Conservation (phyloP, 2,329 filamentous ascomycete species). For the Arthrocladium fulminans region DNA sequence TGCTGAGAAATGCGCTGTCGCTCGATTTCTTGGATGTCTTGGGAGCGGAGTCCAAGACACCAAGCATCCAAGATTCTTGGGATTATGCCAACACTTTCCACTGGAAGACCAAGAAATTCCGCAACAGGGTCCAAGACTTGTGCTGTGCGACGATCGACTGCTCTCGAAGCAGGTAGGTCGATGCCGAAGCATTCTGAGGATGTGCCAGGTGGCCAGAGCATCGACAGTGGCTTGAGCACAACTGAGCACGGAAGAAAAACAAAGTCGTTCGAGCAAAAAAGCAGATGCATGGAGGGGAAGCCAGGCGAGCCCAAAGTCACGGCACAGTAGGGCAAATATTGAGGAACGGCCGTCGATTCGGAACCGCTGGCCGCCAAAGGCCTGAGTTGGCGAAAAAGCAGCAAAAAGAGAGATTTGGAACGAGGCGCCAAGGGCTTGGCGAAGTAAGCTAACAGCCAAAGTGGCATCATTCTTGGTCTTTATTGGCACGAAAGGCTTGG, state of each 20-base stretch:
- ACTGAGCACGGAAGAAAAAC: slow-evolving; percentile 3
- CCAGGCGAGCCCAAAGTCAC: not conserved
- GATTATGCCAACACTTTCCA: slow-evolving; percentile 8
- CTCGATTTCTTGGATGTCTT: slow-evolving; percentile 7
- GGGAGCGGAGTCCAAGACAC: slow-evolving; percentile 14
- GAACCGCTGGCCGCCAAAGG: not conserved
- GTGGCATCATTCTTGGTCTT: slow-evolving; percentile 3
- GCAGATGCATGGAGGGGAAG: not conserved
- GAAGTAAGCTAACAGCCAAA: not conserved
- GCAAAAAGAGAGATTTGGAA: slow-evolving; percentile 2
- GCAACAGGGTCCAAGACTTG: slow-evolving; percentile 9
- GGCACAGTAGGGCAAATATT: not conserved
- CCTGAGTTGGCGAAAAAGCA: not conserved
- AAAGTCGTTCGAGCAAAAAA: not conserved
- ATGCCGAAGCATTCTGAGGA: not conserved
- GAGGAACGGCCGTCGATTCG: not conserved
- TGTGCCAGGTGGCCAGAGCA: not conserved
- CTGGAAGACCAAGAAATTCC: slow-evolving; percentile 2
- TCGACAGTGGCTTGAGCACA: not conserved
- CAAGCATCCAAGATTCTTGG: slow-evolving; percentile 7
- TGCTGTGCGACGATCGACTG: not conserved
- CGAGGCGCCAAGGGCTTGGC: slow-evolving; percentile 6
- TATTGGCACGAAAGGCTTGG: slow-evolving; percentile 7
- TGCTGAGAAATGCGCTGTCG: slow-evolving; percentile 6
- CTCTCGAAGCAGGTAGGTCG: not conserved